Evolutionary conservation across 176 grass and related monocot genomes (phyloP).

Genomic region (Zea mays): Zm-B73-REFERENCE-NAM-5.0 NC_050102.1:28919501-28920000

Average conservation of each 20-base stretch:
- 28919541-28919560: neutral
- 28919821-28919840: slow-evolving; percentile 38
- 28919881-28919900: slow-evolving; percentile 44
- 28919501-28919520: neutral
- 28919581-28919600: neutral
- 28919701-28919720: slow-evolving; percentile 45
- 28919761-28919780: slow-evolving; percentile 27
- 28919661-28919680: slow-evolving; percentile 50
- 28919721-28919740: slow-evolving; percentile 37
- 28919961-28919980: slow-evolving; percentile 51
- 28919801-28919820: slow-evolving; percentile 40
- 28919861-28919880: slow-evolving; percentile 30
- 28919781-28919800: slow-evolving; percentile 32
- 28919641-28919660: slow-evolving; percentile 37
- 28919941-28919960: slow-evolving; percentile 62
- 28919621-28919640: slow-evolving; percentile 32
- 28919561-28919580: neutral
- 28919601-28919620: slow-evolving; percentile 29
- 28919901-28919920: slow-evolving; percentile 27
- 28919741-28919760: slow-evolving; percentile 38
- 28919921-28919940: slow-evolving; percentile 29
- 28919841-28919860: slow-evolving; percentile 31
- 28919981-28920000: slow-evolving; percentile 54
- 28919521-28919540: neutral
- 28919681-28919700: slow-evolving; percentile 28